Evolutionary conservation across 176 grass and related monocot species (phyloP), one percentile per base, ranked within the genome.

Genomic region (Oryza rufipogon): DNA sequence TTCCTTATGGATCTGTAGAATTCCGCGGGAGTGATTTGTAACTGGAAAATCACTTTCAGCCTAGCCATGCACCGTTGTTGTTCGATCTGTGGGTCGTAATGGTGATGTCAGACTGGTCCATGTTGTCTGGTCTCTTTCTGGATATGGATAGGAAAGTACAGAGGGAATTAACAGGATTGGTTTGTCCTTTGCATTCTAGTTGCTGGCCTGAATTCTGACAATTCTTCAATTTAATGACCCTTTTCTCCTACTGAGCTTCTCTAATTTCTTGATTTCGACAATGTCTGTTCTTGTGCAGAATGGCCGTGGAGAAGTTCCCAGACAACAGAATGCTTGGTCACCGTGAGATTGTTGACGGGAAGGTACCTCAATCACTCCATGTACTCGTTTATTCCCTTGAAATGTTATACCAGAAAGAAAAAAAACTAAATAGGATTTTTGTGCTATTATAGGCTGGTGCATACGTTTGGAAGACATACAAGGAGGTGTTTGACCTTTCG

Each of bases 321-420:
- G 65, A 90, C n/a, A 94, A 97, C 36, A 91, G 23, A 73, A 94
- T 97, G 92, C 88, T 97, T 25, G 94, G 92, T 39, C 88, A 41
- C 46, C 90, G 92, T 68, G 84, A 89, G 68, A 85, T 83, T 78
- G 90, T 94, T 76, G 83, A 89, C 61, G 94, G 86, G 36, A 97
- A 92, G 94, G 94, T 97, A 84, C 52, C 6, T 71, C 0, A 5
- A 58, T 64, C 38, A 81, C 23, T 68, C 19, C 34, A 25, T 75
- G 80, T 39, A 36, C 48, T 52, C 76, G 70, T 65, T 4, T 44
- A n/a, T 76, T 70, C 41, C 11, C 71, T 52, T 83, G 49, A 3
- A 68, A 51, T 33, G 22, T 54, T 63, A 54, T 20, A 70, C n/a
- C 64, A 25, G 3, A 36, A 70, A 32, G 30, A n/a, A 46, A 17